Base-by-base conservation (phyloP, 371 early-diverging fungal species). In the Homolaphlyctis polyrhiza region DNA sequence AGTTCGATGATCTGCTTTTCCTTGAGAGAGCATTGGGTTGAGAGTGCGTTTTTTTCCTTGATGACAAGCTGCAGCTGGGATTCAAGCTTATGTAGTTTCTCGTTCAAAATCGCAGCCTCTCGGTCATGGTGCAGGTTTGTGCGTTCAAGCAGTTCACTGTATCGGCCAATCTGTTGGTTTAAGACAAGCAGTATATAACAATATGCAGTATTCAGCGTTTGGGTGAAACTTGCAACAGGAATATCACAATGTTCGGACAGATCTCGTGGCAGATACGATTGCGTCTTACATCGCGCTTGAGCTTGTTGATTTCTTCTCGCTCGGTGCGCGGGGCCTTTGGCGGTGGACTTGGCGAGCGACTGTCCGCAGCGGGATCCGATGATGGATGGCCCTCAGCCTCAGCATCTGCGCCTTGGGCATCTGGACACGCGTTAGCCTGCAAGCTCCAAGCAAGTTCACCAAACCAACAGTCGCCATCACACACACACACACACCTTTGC, bases 1-100 rank as follows among this genome's bases (percentile, higher is more conserved):
- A 71, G 34, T 35, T 74, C 71, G 23, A 29, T n/a, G 21, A 74
- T 25, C 58, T 68, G 68, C 35, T 64, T 68, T n/a, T 74, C 74
- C 33, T 50, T 63, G 11, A 62, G 52, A 2, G 48, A 28, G 6
- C 36, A 34, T 25, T 35, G 25, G 0, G 70, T 36, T 32, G 60
- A n/a, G n/a, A 71, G 57, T 21, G 50, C 33, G 57, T 50, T 63
- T 62, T 67, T 71, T 30, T 74, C 74, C 48, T 67, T 61, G 11
- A 45, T 35, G 18, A 18, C 51, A 13, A 50, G 32, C 43, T 30
- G 32, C 13, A 48, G 48, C 51, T 47, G 32, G 11, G 52, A 8
- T 27, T 51, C 52, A 27, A 32, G 32, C 32, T 51, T 51, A 8
- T 11, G 11, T 11, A 51, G 11, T 8, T 27, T 11, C 14, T 51